phyloP scores from a whole-genome alignment of 768 basidiomycete species.

The Lentinus brumalis region DNA sequence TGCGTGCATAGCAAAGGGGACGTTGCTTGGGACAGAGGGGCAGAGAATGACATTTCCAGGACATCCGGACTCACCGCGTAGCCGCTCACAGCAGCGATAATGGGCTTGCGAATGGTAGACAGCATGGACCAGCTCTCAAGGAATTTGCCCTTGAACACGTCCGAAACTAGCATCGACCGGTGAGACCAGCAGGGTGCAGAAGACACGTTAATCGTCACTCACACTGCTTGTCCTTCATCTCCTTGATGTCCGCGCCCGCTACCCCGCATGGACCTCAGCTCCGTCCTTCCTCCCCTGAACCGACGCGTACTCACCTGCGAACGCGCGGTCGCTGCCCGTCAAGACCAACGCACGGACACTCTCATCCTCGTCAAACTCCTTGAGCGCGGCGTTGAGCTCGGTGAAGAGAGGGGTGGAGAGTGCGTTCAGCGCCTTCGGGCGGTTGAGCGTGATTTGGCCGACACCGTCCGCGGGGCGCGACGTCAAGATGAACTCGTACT shows the following conservation, averaged over 20 bases:
- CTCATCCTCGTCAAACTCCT: slow-evolving; percentile 69
- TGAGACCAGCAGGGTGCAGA: too few species aligned
- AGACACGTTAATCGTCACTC: slow-evolving; percentile 26
- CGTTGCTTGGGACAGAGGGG: too few species aligned
- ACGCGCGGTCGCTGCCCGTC: slow-evolving; percentile 90
- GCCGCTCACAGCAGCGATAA: slow-evolving; percentile 95
- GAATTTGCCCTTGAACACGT: slow-evolving; percentile 86
- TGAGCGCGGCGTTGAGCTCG: slow-evolving; percentile 80
- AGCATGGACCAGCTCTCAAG: slow-evolving; percentile 82
- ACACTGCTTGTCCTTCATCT: slow-evolving; percentile 98
- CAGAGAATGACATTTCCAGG: slow-evolving; percentile 51
- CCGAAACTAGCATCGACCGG: slow-evolving; percentile 58
- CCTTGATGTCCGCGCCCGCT: slow-evolving; percentile 99
- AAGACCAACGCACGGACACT: slow-evolving; percentile 83
- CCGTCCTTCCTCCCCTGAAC: not conserved
- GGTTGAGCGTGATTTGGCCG: slow-evolving; percentile 83
- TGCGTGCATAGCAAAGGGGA: too few species aligned
- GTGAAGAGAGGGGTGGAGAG: slow-evolving; percentile 77
- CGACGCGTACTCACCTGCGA: slow-evolving; percentile 68
- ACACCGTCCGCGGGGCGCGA: slow-evolving; percentile 70
- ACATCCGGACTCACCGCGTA: slow-evolving; percentile 69
- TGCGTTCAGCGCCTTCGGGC: slow-evolving; percentile 90
- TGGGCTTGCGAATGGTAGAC: slow-evolving; percentile 79
- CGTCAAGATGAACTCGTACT: slow-evolving; percentile 69
- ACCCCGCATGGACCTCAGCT: slow-evolving; percentile 8